Evolutionary conservation across 495 filamentous ascomycete species (phyloP).

Genomic region (Cairneyella variabilis): DNA sequence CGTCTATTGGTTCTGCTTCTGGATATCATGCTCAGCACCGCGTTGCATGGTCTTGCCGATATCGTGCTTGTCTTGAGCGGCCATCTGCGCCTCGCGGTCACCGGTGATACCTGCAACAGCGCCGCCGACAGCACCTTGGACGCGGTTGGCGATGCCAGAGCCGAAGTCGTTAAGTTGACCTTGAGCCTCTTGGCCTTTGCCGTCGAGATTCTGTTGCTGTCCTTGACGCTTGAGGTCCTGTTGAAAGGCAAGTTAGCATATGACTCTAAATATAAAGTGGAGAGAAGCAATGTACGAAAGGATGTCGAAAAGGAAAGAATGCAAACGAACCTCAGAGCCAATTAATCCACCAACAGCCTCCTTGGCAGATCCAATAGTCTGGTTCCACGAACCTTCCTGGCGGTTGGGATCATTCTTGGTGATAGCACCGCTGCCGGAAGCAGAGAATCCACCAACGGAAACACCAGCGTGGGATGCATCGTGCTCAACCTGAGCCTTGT

Average conservation of each 20-base stretch:
- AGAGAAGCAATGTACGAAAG: background rate
- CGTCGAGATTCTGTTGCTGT: constrained; percentile 71
- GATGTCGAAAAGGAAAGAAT: background rate
- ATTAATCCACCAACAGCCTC: constrained; percentile 72
- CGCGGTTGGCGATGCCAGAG: constrained; percentile 66
- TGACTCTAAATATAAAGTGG: background rate
- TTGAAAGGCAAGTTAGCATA: background rate
- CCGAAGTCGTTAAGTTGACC: constrained; percentile 79
- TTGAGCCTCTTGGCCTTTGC: constrained; percentile 76
- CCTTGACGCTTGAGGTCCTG: constrained; percentile 67
- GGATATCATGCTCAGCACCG: constrained; percentile 77
- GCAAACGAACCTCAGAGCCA: constrained; percentile 67
- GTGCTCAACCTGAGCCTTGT: constrained; percentile 58
- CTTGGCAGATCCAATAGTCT: constrained; percentile 82
- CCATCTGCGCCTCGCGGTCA: constrained; percentile 56
- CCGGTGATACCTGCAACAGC: constrained; percentile 69
- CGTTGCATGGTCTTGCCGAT: constrained; percentile 82
- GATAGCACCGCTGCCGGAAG: constrained; percentile 66
- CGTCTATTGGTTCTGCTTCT: constrained; percentile 54
- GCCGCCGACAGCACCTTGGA: constrained; percentile 64
- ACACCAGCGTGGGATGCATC: constrained; percentile 67
- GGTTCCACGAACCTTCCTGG: constrained; percentile 71
- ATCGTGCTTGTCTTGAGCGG: constrained; percentile 68
- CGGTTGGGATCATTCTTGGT: constrained; percentile 72
- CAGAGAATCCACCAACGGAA: constrained; percentile 65